Evolutionary conservation across 2,329 filamentous ascomycete species (phyloP), one percentile per base, ranked within the genome.

Genomic region (Exophiala alcalophila): DNA sequence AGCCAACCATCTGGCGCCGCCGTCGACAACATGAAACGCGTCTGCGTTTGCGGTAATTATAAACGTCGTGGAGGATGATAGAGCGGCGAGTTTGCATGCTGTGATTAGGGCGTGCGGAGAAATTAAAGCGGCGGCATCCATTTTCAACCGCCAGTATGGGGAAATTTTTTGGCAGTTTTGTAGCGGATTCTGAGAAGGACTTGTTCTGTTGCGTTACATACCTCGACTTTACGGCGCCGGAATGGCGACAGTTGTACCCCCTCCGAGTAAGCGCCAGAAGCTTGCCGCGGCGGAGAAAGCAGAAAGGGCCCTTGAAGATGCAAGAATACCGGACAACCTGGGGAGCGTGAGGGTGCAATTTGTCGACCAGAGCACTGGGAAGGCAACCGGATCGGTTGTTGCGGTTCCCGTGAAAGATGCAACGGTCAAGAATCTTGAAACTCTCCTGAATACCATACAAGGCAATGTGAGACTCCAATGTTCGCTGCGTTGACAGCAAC

Each of bases 331-430:
- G 0, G 78, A 80, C 23, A 76, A 84, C 53, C 70, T 80, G 34
- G 89, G 88, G 53, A 88, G 81, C 47, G 80, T 94, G 61, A 84
- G 87, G 64, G 82, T 94, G 33, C 86, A 91, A 54, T 96, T 97
- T 66, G 76, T 88, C 60, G 89, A 97, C 64, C 81, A 86, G 77
- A 85, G 77, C 45, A 81, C 76, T 6, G 78, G 78, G 44, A 68
- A 74, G 69, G 79, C 73, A 63, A 88, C 74, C 68, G 88, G 76
- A 57, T 83, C 76, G 63, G 83, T 71, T 64, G 88, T 77, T 64
- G 84, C 69, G 62, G 83, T 96, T 28, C 83, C 88, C 9, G 78
- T 96, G 21, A 84, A 83, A 44, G 85, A 96, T 69, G 85, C 91
- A 2, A 84, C 79, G 5, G 86, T 92, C 50, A 91, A 88, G 70